Evolutionary conservation across 2,329 filamentous ascomycete genomes (phyloP).

Genomic region (Purpureocillium takamizusanense): DNA sequence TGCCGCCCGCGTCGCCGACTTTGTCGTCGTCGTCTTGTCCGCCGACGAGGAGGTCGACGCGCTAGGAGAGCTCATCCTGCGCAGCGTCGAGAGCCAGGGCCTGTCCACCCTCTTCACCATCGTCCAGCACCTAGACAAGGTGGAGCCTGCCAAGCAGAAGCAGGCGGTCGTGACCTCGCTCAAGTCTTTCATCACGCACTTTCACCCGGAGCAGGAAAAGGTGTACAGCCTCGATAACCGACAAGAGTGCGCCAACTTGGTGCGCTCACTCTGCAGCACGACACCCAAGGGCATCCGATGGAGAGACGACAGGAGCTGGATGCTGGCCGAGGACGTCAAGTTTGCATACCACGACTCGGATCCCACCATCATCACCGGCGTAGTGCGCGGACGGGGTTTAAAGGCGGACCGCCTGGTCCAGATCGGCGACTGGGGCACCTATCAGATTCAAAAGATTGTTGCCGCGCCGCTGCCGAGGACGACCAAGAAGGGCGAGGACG

Average conservation of each 20-base stretch:
- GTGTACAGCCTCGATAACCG: constrained; percentile 79
- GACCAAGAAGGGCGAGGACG: constrained; percentile 57
- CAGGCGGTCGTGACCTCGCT: constrained; percentile 71
- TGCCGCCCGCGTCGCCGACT: constrained; percentile 81
- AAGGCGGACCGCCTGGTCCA: constrained; percentile 88
- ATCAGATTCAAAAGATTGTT: constrained; percentile 83
- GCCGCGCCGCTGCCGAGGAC: constrained; percentile 59
- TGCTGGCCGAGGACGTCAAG: constrained; percentile 75
- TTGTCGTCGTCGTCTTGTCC: constrained; percentile 79
- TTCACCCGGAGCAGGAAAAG: constrained; percentile 87
- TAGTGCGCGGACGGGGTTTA: constrained; percentile 75
- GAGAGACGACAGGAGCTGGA: constrained; percentile 93
- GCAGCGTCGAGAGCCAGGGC: constrained; percentile 85
- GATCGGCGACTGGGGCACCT: constrained; percentile 88
- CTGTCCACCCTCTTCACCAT: constrained; percentile 86
- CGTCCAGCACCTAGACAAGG: constrained; percentile 67
- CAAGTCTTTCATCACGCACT: constrained; percentile 88
- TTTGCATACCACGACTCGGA: constrained; percentile 55
- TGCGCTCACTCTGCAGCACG: constrained; percentile 83
- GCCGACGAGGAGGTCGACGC: constrained; percentile 76
- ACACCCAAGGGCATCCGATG: constrained; percentile 91
- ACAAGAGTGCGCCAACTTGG: constrained; percentile 84
- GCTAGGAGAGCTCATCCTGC: constrained; percentile 74
- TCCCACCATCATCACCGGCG: constrained; percentile 70
- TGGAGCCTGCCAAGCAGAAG: constrained; percentile 73